Conservation (phyloP, 768 basidiomycete species). For the Naganishia randhawae region DNA sequence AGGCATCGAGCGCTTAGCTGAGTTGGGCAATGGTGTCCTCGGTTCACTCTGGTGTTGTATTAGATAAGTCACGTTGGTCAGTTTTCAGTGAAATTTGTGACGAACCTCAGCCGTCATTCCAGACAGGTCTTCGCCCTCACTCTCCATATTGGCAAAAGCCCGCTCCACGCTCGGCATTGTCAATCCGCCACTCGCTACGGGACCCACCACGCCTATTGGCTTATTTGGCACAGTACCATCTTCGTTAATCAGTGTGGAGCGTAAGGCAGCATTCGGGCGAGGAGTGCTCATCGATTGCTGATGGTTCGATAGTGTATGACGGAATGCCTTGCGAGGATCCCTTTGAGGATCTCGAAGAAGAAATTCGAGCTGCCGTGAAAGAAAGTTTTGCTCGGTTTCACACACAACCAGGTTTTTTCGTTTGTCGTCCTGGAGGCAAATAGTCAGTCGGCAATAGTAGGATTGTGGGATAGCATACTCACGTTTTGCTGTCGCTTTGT, state of each 20-base stretch:
- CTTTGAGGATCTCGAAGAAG: conserved; percentile 83
- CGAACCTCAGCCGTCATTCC: conserved; percentile 34
- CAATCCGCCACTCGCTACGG: conserved; percentile 81
- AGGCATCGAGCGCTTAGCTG: neutral
- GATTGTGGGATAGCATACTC: neutral
- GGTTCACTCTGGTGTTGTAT: neutral
- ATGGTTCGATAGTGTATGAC: conserved; percentile 54
- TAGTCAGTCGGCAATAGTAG: neutral
- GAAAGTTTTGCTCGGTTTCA: conserved; percentile 86
- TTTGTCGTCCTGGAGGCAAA: conserved; percentile 10
- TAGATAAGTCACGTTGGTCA: neutral
- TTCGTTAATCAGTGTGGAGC: conserved; percentile 3
- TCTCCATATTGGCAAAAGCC: conserved; percentile 83
- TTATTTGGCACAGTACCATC: conserved; percentile 20
- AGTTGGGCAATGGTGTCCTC: neutral
- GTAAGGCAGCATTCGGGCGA: neutral
- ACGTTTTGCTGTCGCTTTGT: conserved; percentile 1
- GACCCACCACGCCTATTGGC: conserved; percentile 74
- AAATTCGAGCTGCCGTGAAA: conserved; percentile 84
- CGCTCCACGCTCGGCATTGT: conserved; percentile 81
- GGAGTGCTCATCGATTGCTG: conserved; percentile 26
- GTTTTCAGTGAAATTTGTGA: conserved; percentile 7
- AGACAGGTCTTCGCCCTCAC: conserved; percentile 35
- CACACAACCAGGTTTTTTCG: conserved; percentile 56
- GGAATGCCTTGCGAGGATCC: conserved; percentile 83